Percentiles rank a stretch among this genome's conserved stretches.
Conservation (phyloP, 2,329 filamentous ascomycete species). For the Aspergillus uvarum region DNA sequence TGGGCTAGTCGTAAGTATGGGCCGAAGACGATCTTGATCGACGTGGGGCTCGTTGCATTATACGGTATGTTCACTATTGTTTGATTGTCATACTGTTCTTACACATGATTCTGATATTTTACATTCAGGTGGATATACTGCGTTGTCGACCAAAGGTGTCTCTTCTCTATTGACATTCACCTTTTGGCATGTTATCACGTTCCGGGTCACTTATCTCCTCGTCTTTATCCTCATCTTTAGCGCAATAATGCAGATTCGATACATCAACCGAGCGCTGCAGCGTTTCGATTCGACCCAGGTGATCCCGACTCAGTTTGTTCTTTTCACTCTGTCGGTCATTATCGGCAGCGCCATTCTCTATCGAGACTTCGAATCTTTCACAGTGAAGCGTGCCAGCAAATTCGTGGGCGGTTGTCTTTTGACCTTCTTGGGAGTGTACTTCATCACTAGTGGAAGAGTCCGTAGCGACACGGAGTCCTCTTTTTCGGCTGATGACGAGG, state of each 20-base stretch:
- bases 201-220: slow-evolving; percentile 88
- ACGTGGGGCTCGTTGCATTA: slow-evolving; percentile 86
- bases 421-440: slow-evolving; percentile 94
- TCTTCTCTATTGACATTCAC: slow-evolving; percentile 92
- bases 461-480: slow-evolving; percentile 59
- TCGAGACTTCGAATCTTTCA: slow-evolving; percentile 87
- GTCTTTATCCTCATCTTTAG: slow-evolving; percentile 75
- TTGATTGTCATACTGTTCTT: slow-evolving; percentile 1
- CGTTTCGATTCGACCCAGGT: slow-evolving; percentile 96
- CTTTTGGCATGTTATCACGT: slow-evolving; percentile 83
- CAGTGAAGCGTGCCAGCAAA: slow-evolving; percentile 69
- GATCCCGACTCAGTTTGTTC: slow-evolving; percentile 95
- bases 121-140: slow-evolving; percentile 84
- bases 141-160: slow-evolving; percentile 91
- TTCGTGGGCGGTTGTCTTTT: slow-evolving; percentile 88
- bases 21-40: slow-evolving; percentile 82
- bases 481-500: slow-evolving; percentile 64
- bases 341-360: slow-evolving; percentile 91
- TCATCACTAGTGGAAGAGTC: slow-evolving; percentile 83
- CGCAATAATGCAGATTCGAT: slow-evolving; percentile 94
- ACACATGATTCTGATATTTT: slow-evolving; percentile 14
- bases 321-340: slow-evolving; percentile 95
- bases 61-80: slow-evolving; percentile 63
- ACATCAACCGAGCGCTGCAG: slow-evolving; percentile 86
- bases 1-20: slow-evolving; percentile 81